Conservation (phyloP, 179 eudicot species). For the Beta macrorhiza region DNA sequence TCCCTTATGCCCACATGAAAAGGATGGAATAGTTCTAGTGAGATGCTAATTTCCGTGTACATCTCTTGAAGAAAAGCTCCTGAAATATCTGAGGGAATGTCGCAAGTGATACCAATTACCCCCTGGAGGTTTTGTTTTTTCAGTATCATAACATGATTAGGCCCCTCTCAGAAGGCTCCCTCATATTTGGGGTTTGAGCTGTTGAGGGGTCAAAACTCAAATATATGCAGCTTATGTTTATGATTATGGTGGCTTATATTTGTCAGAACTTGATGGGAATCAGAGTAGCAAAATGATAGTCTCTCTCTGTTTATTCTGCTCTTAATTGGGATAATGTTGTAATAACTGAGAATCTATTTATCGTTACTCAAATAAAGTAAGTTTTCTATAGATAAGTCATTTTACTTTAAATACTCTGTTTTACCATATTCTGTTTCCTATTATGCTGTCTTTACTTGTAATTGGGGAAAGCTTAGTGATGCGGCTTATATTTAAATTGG, state of each 20-base stretch:
- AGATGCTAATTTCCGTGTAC: background rate
- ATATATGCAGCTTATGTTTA: background rate
- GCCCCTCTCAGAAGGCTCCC: background rate
- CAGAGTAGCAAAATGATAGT: background rate
- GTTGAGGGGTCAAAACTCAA: too few species aligned
- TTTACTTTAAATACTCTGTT: background rate
- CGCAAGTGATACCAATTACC: background rate
- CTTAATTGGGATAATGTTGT: background rate
- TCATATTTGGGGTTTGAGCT: background rate
- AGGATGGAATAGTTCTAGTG: background rate
- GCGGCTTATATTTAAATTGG: background rate
- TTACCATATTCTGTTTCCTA: background rate
- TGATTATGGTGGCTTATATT: background rate
- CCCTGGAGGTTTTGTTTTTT: background rate
- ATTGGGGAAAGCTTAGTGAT: background rate
- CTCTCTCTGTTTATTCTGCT: background rate
- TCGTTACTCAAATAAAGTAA: background rate
- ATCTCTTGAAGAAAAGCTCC: background rate
- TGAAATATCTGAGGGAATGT: background rate
- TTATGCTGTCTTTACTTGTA: background rate
- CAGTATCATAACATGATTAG: background rate
- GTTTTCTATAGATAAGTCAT: background rate
- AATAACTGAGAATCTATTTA: background rate
- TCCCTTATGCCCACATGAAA: background rate
- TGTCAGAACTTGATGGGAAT: background rate